Percentiles rank a stretch among this genome's conserved stretches.
Evolutionary conservation across 345 rosid genomes (phyloP).

Genomic region (Populus alba): DNA sequence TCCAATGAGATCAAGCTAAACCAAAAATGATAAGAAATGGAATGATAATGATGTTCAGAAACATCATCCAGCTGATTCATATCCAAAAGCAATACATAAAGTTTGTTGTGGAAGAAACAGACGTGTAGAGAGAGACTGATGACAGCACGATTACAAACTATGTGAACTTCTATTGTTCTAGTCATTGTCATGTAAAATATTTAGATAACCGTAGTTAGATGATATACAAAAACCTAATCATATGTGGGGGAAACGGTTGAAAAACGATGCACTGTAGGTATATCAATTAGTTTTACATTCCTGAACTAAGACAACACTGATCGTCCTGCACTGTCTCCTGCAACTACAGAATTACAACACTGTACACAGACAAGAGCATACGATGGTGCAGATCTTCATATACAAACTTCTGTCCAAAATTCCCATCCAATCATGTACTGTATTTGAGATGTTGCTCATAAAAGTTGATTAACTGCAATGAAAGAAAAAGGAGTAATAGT

Average conservation of each 20-base stretch:
- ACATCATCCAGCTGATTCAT: not conserved
- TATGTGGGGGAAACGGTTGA: slow-evolving; percentile 4
- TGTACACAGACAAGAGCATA: slow-evolving; percentile 21
- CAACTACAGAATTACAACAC: slow-evolving; percentile 19
- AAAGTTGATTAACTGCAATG: slow-evolving; percentile 70
- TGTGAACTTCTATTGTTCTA: slow-evolving; percentile 5
- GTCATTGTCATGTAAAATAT: slow-evolving; percentile 5
- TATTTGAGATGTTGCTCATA: slow-evolving; percentile 93
- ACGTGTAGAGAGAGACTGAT: not conserved
- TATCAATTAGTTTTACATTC: not conserved
- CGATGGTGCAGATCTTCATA: not conserved
- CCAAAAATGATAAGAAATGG: not conserved
- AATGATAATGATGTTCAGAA: not conserved
- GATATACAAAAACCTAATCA: slow-evolving; percentile 10
- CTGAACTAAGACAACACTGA: not conserved
- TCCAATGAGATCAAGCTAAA: not conserved
- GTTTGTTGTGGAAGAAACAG: not conserved
- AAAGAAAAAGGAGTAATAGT: not conserved
- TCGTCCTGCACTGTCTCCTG: slow-evolving; percentile 17
- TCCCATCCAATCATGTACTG: slow-evolving; percentile 24
- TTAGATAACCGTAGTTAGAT: not conserved
- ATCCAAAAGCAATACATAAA: not conserved
- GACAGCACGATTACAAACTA: not conserved
- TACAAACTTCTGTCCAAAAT: slow-evolving; percentile 1
- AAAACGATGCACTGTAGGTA: slow-evolving; percentile 12